A percentile compares a stretch with the other conserved stretches of the same genome.
phyloP scores from a whole-genome alignment of 2,329 filamentous ascomycete genomes.

The Verticillium nubilum region DNA sequence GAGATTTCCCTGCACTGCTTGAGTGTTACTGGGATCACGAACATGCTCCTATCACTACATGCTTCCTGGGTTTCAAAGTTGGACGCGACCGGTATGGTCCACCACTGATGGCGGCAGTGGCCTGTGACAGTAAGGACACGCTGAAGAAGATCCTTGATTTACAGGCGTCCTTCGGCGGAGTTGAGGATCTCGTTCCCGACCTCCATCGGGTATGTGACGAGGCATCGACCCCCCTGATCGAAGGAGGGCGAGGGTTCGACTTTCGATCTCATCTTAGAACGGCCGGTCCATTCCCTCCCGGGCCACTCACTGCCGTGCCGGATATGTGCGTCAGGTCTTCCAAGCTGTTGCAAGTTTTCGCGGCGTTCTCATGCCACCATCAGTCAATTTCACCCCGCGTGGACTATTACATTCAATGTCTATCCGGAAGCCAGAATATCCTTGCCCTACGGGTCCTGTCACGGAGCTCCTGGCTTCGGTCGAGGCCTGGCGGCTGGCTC shows the following conservation, averaged over 20 bases:
- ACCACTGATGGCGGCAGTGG: background rate
- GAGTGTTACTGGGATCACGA: background rate
- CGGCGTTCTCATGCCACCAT: background rate
- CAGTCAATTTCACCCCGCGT: no score
- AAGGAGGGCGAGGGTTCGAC: background rate
- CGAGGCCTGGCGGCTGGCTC: background rate
- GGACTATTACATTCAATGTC: background rate
- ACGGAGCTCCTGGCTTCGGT: background rate
- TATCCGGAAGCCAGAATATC: background rate
- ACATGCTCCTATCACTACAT: background rate
- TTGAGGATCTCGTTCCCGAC: background rate
- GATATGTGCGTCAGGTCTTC: background rate
- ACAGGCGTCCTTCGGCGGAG: background rate
- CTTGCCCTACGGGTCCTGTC: background rate
- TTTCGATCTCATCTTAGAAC: background rate
- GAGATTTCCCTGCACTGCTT: background rate
- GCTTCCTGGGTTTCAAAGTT: background rate
- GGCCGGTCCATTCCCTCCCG: no score
- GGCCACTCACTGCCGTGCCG: no score
- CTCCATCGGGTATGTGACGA: background rate
- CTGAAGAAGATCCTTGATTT: background rate
- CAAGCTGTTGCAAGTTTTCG: background rate
- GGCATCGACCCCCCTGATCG: background rate
- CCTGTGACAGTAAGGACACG: background rate
- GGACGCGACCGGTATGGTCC: background rate